Conservation (phyloP, 2,329 filamentous ascomycete genomes). For the Cladophialophora exuberans region DNA sequence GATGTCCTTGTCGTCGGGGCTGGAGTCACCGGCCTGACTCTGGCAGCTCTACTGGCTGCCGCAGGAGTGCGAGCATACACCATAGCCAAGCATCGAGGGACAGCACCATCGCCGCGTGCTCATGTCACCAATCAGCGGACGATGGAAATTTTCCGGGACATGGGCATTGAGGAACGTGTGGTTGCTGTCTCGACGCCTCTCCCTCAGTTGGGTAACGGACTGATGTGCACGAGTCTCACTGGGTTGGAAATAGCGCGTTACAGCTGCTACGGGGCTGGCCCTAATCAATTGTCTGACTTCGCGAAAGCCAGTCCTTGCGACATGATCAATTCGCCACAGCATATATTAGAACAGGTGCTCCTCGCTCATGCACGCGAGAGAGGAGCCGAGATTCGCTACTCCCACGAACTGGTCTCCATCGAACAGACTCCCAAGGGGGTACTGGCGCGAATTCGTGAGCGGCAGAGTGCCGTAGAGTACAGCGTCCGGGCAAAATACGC, state of each 20-base stretch:
- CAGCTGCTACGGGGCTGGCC: constrained; percentile 3
- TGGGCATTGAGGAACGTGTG: constrained; percentile 16
- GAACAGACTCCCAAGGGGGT: not conserved
- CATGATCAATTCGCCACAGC: constrained; percentile 37
- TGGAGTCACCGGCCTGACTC: not conserved
- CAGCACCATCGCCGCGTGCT: constrained; percentile 13
- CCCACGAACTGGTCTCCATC: not conserved
- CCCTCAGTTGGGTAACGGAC: not conserved
- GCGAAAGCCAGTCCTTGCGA: constrained; percentile 5
- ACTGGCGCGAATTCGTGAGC: constrained; percentile 1
- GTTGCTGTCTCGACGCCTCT: not conserved
- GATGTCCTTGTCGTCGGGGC: too few relatives aligned
- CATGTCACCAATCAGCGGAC: constrained; percentile 14
- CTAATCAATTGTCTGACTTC: constrained; percentile 4
- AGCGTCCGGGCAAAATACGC: constrained; percentile 7
- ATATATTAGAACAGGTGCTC: constrained; percentile 41
- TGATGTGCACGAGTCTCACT: constrained; percentile 3
- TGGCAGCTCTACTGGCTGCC: constrained; percentile 1
- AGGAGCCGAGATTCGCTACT: not conserved
- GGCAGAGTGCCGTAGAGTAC: not conserved
- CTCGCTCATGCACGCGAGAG: not conserved
- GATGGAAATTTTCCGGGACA: constrained; percentile 16
- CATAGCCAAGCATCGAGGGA: constrained; percentile 6
- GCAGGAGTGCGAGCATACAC: constrained; percentile 2
- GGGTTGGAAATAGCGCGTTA: constrained; percentile 17